Evolutionary conservation across 106 monocot genomes (phyloP).

Genomic region (Triglochin maritima): DNA sequence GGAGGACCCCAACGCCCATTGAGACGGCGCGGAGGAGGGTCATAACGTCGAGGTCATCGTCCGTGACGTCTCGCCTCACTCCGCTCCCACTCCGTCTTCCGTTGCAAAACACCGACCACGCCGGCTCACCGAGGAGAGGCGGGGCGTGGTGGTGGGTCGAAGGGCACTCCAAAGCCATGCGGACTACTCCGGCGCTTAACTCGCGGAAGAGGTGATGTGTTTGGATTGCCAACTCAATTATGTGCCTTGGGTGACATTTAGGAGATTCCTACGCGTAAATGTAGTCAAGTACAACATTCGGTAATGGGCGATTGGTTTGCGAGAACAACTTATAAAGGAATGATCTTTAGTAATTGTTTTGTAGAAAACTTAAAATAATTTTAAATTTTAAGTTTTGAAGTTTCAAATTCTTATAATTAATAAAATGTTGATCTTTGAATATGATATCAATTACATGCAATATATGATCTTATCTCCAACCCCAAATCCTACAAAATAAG

Average conservation of each 20-base stretch:
- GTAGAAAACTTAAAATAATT: too few relatives aligned
- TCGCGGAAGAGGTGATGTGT: conserved; percentile 50
- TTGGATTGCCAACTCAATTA: conserved; percentile 50
- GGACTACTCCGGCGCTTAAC: conserved; percentile 46
- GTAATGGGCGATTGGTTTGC: too few relatives aligned
- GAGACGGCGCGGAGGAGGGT: conserved; percentile 43
- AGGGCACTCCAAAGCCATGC: conserved; percentile 62
- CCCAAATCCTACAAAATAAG: too few relatives aligned
- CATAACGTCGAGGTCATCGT: conserved; percentile 52
- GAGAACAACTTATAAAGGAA: too few relatives aligned
- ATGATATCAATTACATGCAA: too few relatives aligned
- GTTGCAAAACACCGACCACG: conserved; percentile 73
- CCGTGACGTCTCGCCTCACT: conserved; percentile 33
- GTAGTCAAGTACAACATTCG: too few relatives aligned
- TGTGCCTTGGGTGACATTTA: conserved; percentile 28
- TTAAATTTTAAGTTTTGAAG: too few relatives aligned
- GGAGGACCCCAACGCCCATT: conserved; percentile 70
- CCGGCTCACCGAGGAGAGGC: conserved; percentile 37
- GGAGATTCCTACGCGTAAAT: neutral
- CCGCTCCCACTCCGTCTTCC: conserved; percentile 60
- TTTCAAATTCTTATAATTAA: too few relatives aligned
- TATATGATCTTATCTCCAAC: too few relatives aligned
- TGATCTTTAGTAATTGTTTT: too few relatives aligned
- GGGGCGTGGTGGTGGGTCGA: neutral
- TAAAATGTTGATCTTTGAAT: too few relatives aligned